phyloP scores from a whole-genome alignment of 1,139 yeast species.

The Eremothecium sinecaudum region DNA sequence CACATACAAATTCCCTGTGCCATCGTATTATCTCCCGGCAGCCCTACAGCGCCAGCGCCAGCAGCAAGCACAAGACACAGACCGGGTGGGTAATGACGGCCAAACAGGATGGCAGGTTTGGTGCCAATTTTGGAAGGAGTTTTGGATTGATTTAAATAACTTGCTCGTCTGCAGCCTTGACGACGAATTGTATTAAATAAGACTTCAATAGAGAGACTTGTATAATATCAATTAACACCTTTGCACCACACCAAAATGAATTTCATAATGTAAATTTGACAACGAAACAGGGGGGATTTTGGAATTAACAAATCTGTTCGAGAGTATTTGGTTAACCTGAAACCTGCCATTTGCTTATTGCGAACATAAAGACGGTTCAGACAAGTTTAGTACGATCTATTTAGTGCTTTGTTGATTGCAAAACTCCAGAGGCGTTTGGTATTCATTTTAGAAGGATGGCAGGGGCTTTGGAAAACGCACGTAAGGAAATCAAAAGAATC shows the following conservation, averaged over 20 bases:
- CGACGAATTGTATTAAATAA: constrained; percentile 1
- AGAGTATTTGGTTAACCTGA: too few species aligned
- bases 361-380: too few species aligned
- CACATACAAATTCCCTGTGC: constrained; percentile 12
- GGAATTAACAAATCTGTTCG: too few species aligned
- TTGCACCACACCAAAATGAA: background rate
- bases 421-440: too few species aligned
- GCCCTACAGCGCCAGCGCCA: constrained; percentile 4
- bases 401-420: too few species aligned
- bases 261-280: background rate
- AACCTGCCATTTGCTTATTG: too few species aligned
- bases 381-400: too few species aligned
- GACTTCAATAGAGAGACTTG: background rate
- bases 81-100: background rate
- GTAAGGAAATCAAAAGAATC: constrained; percentile 82
- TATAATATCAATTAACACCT: constrained; percentile 1
- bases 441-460: constrained; percentile 40
- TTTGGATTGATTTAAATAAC: constrained; percentile 3
- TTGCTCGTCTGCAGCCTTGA: constrained; percentile 1
- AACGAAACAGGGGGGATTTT: constrained; percentile 1
- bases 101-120: constrained; percentile 2
- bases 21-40: constrained; percentile 10
- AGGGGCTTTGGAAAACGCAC: constrained; percentile 95
- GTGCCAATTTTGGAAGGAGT: constrained; percentile 5
- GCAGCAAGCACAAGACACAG: background rate